phyloP scores from a whole-genome alignment of 148 eudicot genomes.

The Vaccinium darrowii region DNA sequence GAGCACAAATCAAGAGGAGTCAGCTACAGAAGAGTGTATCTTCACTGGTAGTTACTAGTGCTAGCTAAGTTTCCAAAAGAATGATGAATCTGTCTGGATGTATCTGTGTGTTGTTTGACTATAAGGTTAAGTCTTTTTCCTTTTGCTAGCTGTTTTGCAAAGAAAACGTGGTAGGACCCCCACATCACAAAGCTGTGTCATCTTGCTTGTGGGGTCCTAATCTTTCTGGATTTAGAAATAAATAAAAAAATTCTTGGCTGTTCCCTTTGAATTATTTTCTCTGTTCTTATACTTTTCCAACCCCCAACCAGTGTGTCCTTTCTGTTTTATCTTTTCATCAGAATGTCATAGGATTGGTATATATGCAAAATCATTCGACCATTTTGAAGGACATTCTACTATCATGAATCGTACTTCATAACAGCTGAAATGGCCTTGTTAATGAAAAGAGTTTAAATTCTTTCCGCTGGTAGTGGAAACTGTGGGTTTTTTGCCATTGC shows the following conservation, averaged over 20 bases:
- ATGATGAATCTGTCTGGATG: constrained; percentile 30
- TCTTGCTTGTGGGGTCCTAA: constrained; percentile 4
- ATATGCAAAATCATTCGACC: constrained; percentile 3
- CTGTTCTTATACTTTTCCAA: background rate
- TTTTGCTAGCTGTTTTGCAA: constrained; percentile 24
- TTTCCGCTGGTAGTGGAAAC: too few species aligned
- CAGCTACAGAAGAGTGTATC: constrained; percentile 23
- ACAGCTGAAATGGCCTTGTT: constrained; percentile 9
- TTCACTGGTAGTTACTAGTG: constrained; percentile 13
- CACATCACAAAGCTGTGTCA: constrained; percentile 13
- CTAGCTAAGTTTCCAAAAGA: constrained; percentile 22
- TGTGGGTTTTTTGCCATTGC: too few species aligned
- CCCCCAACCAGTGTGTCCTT: background rate
- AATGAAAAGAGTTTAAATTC: too few species aligned
- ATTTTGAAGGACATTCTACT: constrained; percentile 16
- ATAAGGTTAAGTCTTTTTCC: constrained; percentile 26
- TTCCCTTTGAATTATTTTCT: background rate
- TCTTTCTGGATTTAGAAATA: background rate
- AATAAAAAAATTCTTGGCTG: background rate
- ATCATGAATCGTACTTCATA: background rate
- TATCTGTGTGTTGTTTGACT: constrained; percentile 39
- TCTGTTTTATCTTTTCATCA: constrained; percentile 19
- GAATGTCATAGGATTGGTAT: constrained; percentile 25
- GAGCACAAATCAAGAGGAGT: constrained; percentile 6
- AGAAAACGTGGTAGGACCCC: constrained; percentile 22